Conservation (phyloP, 2,329 filamentous ascomycete species). For the Hypoxylon sp. region DNA sequence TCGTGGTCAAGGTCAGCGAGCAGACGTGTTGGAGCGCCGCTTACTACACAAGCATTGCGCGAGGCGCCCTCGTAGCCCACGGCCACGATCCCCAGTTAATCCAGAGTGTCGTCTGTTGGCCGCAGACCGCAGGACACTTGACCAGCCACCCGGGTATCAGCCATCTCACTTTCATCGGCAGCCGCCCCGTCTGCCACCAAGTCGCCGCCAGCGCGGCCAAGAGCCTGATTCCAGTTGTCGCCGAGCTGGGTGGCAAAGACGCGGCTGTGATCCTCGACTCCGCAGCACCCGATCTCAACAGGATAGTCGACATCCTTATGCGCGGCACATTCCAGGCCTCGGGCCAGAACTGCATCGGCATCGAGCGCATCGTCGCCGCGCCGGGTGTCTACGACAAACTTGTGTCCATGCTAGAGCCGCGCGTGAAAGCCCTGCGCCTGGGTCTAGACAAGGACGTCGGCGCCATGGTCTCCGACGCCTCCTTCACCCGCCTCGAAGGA, state of each 20-base stretch:
- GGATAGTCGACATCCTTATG: slow-evolving; percentile 86
- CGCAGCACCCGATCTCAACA: slow-evolving; percentile 72
- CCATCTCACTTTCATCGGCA: slow-evolving; percentile 97
- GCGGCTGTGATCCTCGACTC: slow-evolving; percentile 92
- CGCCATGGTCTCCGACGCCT: slow-evolving; percentile 85
- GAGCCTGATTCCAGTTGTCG: slow-evolving; percentile 86
- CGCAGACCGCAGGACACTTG: slow-evolving; percentile 82
- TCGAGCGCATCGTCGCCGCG: slow-evolving; percentile 90
- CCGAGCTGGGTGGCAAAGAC: slow-evolving; percentile 96
- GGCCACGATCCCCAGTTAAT: slow-evolving; percentile 86
- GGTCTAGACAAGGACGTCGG: slow-evolving; percentile 87
- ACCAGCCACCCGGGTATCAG: slow-evolving; percentile 87
- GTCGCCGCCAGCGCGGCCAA: slow-evolving; percentile 90
- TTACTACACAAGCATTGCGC: slow-evolving; percentile 86
- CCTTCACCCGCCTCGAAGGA: slow-evolving; percentile 81
- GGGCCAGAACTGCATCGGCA: slow-evolving; percentile 97
- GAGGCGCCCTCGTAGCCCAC: slow-evolving; percentile 83
- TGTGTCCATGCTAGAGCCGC: slow-evolving; percentile 77
- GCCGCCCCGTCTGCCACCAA: slow-evolving; percentile 85
- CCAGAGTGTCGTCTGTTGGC: slow-evolving; percentile 90
- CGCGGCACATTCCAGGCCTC: slow-evolving; percentile 95
- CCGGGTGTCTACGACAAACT: slow-evolving; percentile 82
- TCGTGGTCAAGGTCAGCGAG: slow-evolving; percentile 95
- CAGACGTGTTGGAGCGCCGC: slow-evolving; percentile 92
- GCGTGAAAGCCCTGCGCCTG: slow-evolving; percentile 80